Percentiles rank a stretch among this genome's conserved stretches.
Evolutionary conservation across 352 stramenopile genomes (phyloP).

Genomic region (Pythium graminicola): DNA sequence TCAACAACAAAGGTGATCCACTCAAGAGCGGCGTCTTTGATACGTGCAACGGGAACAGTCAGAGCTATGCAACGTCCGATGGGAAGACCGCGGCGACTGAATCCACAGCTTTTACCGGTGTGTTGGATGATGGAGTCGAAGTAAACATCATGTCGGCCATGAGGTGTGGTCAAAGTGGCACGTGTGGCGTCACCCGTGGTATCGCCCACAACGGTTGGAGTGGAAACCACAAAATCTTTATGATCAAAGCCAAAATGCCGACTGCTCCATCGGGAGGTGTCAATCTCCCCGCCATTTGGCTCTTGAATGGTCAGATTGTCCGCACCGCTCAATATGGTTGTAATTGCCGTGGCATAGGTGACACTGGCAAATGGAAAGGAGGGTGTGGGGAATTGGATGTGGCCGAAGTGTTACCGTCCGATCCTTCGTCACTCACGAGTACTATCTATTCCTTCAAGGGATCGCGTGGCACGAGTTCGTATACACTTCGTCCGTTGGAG

Average conservation of each 20-base stretch:
- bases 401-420: constrained; percentile 29
- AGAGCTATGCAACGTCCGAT: constrained; percentile 37
- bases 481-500: constrained; percentile 22
- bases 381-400: constrained; percentile 48
- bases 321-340: constrained; percentile 42
- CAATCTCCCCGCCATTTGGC: constrained; percentile 35
- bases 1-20: constrained; percentile 44
- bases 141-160: constrained; percentile 38
- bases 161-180: constrained; percentile 15
- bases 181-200: constrained; percentile 26
- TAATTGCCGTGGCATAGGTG: constrained; percentile 44
- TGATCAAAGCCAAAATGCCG: constrained; percentile 39
- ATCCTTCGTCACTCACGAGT: constrained; percentile 28
- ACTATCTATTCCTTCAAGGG: constrained; percentile 48
- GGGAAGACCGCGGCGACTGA: constrained; percentile 13
- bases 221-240: constrained; percentile 45
- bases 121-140: constrained; percentile 31
- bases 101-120: constrained; percentile 21
- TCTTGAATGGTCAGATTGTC: constrained; percentile 42
- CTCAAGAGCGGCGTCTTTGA: constrained; percentile 32
- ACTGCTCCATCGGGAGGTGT: constrained; percentile 11
- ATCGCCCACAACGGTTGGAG: constrained; percentile 32
- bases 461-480: constrained; percentile 26
- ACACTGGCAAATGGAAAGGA: constrained; percentile 29
- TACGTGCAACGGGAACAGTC: constrained; percentile 35